These are phyloP conservation scores for Colletotrichum brevisporum DNA, from an alignment of 2,329 filamentous ascomycete genomes.

Conservation along the genomic window DNA sequence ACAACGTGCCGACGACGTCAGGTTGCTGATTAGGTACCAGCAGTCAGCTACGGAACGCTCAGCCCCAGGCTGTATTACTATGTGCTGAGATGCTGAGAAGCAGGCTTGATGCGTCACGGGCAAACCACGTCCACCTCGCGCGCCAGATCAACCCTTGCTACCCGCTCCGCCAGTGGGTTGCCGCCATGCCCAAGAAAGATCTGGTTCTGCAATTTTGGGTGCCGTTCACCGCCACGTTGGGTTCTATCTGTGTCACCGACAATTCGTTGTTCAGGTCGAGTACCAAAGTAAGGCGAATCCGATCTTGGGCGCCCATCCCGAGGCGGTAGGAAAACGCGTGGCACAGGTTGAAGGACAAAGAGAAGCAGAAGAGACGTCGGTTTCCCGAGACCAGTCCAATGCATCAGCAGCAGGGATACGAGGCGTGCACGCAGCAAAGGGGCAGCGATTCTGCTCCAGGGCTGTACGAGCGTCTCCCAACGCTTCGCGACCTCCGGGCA, in stretches of 20 bases:
- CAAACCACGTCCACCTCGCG: constrained; percentile 32
- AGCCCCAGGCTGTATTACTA: constrained; percentile 14
- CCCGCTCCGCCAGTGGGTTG: constrained; percentile 36
- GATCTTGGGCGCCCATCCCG: constrained; percentile 23
- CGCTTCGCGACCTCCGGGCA: constrained; percentile 3
- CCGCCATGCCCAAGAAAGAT: constrained; percentile 39
- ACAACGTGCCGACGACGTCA: neutral
- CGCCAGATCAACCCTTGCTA: constrained; percentile 40
- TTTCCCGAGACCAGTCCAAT: constrained; percentile 3
- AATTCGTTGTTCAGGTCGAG: constrained; percentile 33
- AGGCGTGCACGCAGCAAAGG: constrained; percentile 31
- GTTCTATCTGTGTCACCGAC: constrained; percentile 42
- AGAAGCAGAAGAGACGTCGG: constrained; percentile 1
- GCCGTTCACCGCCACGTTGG: constrained; percentile 43
- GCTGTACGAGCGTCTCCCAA: constrained; percentile 22
- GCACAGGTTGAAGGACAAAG: constrained; percentile 5
- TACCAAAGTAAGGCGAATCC: constrained; percentile 10
- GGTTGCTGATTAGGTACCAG: neutral
- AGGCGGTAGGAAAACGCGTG: constrained; percentile 10
- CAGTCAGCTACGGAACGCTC: constrained; percentile 8
- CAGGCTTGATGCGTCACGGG: constrained; percentile 23
- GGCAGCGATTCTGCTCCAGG: constrained; percentile 29
- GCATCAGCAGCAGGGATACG: neutral
- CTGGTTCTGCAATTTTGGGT: constrained; percentile 37
- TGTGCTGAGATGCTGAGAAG: constrained; percentile 5